phyloP scores from a whole-genome alignment of 441 rosid species.

The Gossypium trilobum region DNA sequence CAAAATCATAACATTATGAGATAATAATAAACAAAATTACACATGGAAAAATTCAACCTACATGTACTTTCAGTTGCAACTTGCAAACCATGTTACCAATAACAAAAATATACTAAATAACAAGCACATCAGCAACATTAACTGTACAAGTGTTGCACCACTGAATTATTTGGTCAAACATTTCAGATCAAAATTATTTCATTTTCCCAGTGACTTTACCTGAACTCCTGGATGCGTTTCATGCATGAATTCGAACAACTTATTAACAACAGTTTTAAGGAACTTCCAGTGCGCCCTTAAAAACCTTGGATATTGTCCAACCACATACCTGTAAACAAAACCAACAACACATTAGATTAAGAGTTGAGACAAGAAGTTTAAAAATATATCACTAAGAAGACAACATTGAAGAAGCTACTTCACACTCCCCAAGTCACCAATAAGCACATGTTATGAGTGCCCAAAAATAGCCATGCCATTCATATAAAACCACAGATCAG shows the following conservation, averaged over 20 bases:
- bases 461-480: not conserved
- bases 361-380: not conserved
- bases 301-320: conserved; percentile 99
- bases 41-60: not conserved
- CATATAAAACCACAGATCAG: not conserved
- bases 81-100: not conserved
- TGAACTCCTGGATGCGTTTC: conserved; percentile 99
- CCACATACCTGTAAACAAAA: conserved; percentile 74
- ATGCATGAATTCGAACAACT: conserved; percentile 99
- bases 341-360: conserved; percentile 1
- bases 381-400: not conserved
- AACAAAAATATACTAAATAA: not conserved
- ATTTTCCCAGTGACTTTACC: conserved; percentile 31
- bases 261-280: conserved; percentile 95
- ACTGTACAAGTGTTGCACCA: not conserved
- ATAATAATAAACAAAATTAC: not conserved
- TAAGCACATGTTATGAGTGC: not conserved
- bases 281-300: conserved; percentile 99
- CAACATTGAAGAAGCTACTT: not conserved
- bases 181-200: not conserved
- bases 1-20: not conserved
- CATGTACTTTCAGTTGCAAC: not conserved
- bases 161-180: not conserved
- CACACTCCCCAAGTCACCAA: not conserved
- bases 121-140: not conserved